Conservation (phyloP, 805 yeast genomes). For the Kurtzmaniella fragi region DNA sequence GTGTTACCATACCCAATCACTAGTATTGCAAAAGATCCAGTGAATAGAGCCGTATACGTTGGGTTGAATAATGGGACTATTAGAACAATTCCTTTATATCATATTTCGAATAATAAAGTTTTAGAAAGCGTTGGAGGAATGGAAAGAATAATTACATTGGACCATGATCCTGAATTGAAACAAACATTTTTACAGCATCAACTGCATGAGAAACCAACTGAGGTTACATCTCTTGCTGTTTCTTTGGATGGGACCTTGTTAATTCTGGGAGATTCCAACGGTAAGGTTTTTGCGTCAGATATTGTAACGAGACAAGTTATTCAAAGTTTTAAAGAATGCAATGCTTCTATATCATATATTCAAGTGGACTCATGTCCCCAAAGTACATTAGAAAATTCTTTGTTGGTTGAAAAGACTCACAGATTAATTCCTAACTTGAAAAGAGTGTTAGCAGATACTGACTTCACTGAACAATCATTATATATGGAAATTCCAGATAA, state of each 20-base stretch:
- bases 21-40: conserved; percentile 67
- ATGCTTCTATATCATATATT: conserved; percentile 29
- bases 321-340: conserved; percentile 45
- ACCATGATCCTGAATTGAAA: conserved; percentile 43
- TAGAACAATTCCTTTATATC: conserved; percentile 49
- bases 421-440: conserved; percentile 60
- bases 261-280: conserved; percentile 70
- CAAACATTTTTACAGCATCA: conserved; percentile 52
- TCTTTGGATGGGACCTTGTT: conserved; percentile 73
- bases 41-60: conserved; percentile 66
- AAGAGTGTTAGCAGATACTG: conserved; percentile 46
- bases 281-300: conserved; percentile 66
- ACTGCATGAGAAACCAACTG: conserved; percentile 13
- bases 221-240: conserved; percentile 50
- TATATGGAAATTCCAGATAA: conserved; percentile 29
- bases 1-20: conserved; percentile 58
- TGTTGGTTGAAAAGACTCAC: conserved; percentile 25
- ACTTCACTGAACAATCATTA: conserved; percentile 39
- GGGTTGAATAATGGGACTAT: conserved; percentile 66
- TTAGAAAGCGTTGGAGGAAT: conserved; percentile 61
- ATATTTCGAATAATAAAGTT: conserved; percentile 30
- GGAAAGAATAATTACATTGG: conserved; percentile 47
- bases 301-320: conserved; percentile 63
- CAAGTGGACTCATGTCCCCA: conserved; percentile 16
- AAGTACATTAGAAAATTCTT: conserved; percentile 5